A percentile compares a stretch with the other conserved stretches of the same genome.
phyloP scores from a whole-genome alignment of 768 basidiomycete species.

The Leccinum variicolor region DNA sequence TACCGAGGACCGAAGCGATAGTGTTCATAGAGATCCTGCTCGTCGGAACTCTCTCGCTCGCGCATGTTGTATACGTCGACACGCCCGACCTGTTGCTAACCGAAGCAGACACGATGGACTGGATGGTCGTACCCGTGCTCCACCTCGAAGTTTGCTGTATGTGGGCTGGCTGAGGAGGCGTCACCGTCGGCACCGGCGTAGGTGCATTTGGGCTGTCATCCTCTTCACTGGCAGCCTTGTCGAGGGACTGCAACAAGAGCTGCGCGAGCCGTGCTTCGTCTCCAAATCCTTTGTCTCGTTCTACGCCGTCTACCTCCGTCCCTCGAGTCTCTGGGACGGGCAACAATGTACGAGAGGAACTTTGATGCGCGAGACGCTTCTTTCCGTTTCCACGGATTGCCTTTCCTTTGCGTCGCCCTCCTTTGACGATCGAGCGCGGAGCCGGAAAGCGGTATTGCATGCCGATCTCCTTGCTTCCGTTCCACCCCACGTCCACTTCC shows the following conservation, averaged over 20 bases:
- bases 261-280: constrained; percentile 30
- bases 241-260: constrained; percentile 29
- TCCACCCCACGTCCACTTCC: constrained; percentile 27
- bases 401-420: constrained; percentile 19
- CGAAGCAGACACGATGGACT: constrained; percentile 24
- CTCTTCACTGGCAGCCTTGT: constrained; percentile 8
- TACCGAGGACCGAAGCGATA: constrained; percentile 20
- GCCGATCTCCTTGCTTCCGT: constrained; percentile 21
- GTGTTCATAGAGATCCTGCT: constrained; percentile 28
- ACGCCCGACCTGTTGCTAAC: constrained; percentile 25
- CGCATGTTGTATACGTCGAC: constrained; percentile 28
- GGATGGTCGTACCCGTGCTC: constrained; percentile 31
- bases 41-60: constrained; percentile 22
- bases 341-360: constrained; percentile 25
- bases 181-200: constrained; percentile 5
- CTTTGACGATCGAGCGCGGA: constrained; percentile 28
- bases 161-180: constrained; percentile 18
- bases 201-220: not conserved
- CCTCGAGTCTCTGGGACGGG: constrained; percentile 21
- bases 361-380: constrained; percentile 23
- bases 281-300: constrained; percentile 21
- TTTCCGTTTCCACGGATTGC: constrained; percentile 14
- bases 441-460: constrained; percentile 33
- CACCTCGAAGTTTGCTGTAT: constrained; percentile 25
- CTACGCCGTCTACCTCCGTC: constrained; percentile 10